Evolutionary conservation across 2,329 filamentous ascomycete genomes (phyloP), one percentile per base, ranked within the genome.

Genomic region (Fusarium nodosum): DNA sequence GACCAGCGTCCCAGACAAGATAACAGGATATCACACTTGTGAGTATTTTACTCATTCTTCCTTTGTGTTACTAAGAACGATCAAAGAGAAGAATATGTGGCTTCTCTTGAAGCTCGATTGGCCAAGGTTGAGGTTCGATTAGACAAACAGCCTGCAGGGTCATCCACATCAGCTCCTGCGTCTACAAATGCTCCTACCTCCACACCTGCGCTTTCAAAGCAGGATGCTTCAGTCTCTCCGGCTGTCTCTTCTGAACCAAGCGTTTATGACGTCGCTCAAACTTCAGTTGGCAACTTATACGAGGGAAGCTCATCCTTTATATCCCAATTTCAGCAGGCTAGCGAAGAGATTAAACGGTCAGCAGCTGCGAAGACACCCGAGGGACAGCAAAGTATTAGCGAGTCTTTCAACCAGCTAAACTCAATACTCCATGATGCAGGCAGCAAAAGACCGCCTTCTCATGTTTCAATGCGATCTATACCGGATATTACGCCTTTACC

Each of bases 261-360:
- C 15, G 26, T 64, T 7, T 38, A 57, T 6, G 46, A 48, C 26
- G 46, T 56, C 2, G 33, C 59, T 1, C 48, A 48, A 24, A 50
- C 64, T 13, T 54, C 51, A 1, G 34, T 45, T 0, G 58, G 30
- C 24, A 46, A 31, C 13, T 28, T 71, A 4, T 71, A 71, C 15
- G 65, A 71, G 22, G 69, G 69, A n/a, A 63, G 56, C 4, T 71
- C 68, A 4, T 71, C 69, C 0, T 71, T 71, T 24, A 60, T 64
- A 26, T 65, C 56, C 26, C 68, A 71, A n/a, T 69, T 65, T 12
- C 38, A 64, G 7, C 51, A 56, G 20, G 53, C 69, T 7, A 66
- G 57, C 22, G 36, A 71, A 45, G 68, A 69, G n/a, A 36, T 64
- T 22, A 61, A 69, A 41, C 46, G 44, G 13, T 56, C 66, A 13